Evolutionary conservation across 345 rosid species (phyloP), one percentile per base, ranked within the genome.

Genomic region (Limnanthes douglasii): DNA sequence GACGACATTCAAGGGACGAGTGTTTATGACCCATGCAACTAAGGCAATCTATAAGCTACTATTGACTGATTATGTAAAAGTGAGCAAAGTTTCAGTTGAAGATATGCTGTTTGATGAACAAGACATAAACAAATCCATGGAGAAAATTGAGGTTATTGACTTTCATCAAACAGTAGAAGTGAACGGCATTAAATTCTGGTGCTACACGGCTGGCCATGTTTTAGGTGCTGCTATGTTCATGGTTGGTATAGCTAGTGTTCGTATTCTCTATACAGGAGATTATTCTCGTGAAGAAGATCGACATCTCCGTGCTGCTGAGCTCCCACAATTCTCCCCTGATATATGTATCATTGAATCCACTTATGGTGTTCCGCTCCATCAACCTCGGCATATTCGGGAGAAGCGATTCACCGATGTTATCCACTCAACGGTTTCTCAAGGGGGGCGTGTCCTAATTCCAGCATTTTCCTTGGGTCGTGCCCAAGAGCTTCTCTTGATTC

Each of bases 211-310:
- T 46, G 97, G 97, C 35, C 95, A 88, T 50, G 95, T 88, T 31
- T 93, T 88, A 40, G 97, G 97, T 41, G 97, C 97, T 57, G 93
- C 95, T 28, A 88, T 83, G 97, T 88, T 88, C 48, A 88, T 88
- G 95, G 97, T 83, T 16, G 95, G 83, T 48, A 65, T 88, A 47
- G 95, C 97, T 4, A 76, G 95, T 51, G 95, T 88, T 12, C 78
- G 90, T 37, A 71, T 76, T 34, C 95, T 88, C 41, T 88, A 88
- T 43, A 83, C 93, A 12, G 97, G 97, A 24, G 97, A 88, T 29
- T 88, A 88, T 40, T 88, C 97, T 21, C 78, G 93, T 8, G 93
- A 83, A 61, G 97, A 88, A 64, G 95, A 83, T 53, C 54, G 93
- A 30, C 97, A 88, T 73, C 83, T 88, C 37, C 70, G 76, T 41